These are phyloP conservation scores for Starmerella khaoyaiensis DNA, from an alignment of 805 yeast species.

Conservation along the genomic window DNA sequence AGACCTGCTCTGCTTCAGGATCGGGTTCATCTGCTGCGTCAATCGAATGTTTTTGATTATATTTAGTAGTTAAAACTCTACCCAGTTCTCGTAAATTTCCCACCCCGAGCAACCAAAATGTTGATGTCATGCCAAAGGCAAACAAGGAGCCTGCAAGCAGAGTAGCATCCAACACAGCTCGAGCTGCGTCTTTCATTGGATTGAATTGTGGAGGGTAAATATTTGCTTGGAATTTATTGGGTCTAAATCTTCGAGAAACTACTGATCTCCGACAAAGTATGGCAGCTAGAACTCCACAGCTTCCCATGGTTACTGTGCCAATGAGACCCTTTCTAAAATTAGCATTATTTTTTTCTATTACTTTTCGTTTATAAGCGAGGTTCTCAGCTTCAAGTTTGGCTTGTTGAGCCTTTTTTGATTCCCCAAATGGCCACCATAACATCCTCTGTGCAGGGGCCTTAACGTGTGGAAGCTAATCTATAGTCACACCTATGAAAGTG, in stretches of 20 bases:
- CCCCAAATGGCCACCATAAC: conserved; percentile 4
- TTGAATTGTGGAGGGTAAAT: conserved; percentile 76
- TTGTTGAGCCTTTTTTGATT: not conserved
- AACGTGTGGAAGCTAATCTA: too few species aligned
- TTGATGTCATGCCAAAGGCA: conserved; percentile 59
- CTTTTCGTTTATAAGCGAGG: not conserved
- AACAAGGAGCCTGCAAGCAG: conserved; percentile 58
- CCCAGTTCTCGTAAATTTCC: conserved; percentile 15
- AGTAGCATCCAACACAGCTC: conserved; percentile 74
- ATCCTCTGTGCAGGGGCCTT: too few species aligned
- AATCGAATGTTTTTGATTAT: conserved; percentile 2
- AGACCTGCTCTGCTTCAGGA: conserved; percentile 5
- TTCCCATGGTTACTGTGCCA: conserved; percentile 57
- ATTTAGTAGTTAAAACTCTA: conserved; percentile 5
- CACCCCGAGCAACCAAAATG: conserved; percentile 70
- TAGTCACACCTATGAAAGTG: too few species aligned
- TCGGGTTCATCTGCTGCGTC: not conserved
- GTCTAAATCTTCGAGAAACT: conserved; percentile 55
- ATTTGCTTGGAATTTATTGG: conserved; percentile 69
- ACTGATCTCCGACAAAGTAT: conserved; percentile 67
- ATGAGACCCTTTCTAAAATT: conserved; percentile 6
- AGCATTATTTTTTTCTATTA: conserved; percentile 4
- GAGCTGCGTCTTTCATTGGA: conserved; percentile 68
- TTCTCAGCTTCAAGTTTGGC: conserved; percentile 2
- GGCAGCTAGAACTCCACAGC: conserved; percentile 56